A percentile compares a stretch with the other conserved stretches of the same genome.
These are phyloP conservation scores for Yarrowia deformans DNA, from an alignment of 805 yeast species.

Conservation along the genomic window DNA sequence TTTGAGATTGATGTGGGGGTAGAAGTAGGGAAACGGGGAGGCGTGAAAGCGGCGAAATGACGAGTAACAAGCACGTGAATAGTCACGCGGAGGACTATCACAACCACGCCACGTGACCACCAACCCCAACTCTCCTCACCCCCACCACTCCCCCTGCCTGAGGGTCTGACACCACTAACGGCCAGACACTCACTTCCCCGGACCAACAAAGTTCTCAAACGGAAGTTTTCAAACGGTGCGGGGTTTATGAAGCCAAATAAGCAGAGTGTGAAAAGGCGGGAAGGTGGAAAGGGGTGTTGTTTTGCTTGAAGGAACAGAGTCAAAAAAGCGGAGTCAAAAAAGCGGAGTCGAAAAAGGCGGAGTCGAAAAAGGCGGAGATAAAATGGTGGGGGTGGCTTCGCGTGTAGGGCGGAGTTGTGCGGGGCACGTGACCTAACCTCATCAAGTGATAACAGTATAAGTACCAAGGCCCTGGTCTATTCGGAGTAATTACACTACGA, in stretches of 20 bases:
- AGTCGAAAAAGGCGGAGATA: conserved; percentile 8
- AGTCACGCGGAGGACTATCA: neutral
- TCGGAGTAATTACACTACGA: no score
- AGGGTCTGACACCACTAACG: conserved; percentile 2
- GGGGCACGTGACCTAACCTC: no score
- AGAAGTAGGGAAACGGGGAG: neutral
- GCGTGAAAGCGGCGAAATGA: no score
- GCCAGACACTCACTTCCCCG: neutral
- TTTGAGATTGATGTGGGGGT: neutral
- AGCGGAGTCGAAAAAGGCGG: neutral
- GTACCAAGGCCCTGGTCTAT: no score
- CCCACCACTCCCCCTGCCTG: neutral
- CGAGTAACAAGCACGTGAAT: neutral
- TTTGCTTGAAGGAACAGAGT: no score
- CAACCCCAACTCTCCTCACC: neutral
- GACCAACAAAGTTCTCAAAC: neutral
- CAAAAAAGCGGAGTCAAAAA: no score
- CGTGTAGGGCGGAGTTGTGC: no score
- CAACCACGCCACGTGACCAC: neutral
- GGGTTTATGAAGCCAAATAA: conserved; percentile 1
- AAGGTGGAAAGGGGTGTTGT: no score
- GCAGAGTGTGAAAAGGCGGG: neutral
- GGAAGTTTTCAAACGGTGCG: conserved; percentile 17
- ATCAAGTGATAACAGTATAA: no score
- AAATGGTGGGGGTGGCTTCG: neutral